Percentiles rank a stretch among this genome's conserved stretches.
phyloP scores from a whole-genome alignment of 306 rosid genomes.

The Quercus rubra region DNA sequence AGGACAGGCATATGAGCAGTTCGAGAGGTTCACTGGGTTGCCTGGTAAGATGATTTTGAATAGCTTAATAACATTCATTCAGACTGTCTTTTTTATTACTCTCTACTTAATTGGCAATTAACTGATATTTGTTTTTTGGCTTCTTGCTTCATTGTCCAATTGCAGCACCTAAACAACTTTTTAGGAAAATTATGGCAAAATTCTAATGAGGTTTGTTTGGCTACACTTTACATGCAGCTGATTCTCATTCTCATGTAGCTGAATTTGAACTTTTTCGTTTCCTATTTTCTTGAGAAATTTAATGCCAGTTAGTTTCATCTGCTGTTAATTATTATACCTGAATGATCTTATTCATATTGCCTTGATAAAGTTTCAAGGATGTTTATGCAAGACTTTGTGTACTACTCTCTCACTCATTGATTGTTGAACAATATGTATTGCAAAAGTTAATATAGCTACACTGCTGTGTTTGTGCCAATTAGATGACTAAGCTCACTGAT shows the following conservation, averaged over 20 bases:
- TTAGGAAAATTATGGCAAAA: conserved; percentile 55
- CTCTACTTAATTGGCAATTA: conserved; percentile 14
- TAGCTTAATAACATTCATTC: conserved; percentile 8
- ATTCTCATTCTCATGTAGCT: conserved; percentile 1
- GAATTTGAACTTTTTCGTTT: not conserved
- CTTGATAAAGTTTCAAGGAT: not conserved
- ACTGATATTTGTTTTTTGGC: conserved; percentile 15
- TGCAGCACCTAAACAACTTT: conserved; percentile 80
- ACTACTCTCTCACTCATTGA: not conserved
- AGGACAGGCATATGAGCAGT: conserved; percentile 85
- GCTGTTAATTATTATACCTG: too few species aligned
- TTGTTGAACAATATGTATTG: not conserved
- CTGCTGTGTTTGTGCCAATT: too few species aligned
- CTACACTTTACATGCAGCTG: conserved; percentile 1
- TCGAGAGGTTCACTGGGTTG: conserved; percentile 74
- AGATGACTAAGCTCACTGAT: too few species aligned
- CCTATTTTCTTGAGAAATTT: not conserved
- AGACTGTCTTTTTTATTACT: conserved; percentile 1
- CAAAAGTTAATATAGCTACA: too few species aligned
- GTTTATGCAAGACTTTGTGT: not conserved
- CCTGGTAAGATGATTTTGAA: conserved; percentile 57
- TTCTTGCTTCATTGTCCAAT: conserved; percentile 20
- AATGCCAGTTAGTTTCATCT: too few species aligned
- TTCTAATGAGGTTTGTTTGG: conserved; percentile 44
- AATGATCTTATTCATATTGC: not conserved